Percentiles rank a stretch among this genome's conserved stretches.
Conservation (phyloP, 305 asterid species). For the Ajuga reptans region DNA sequence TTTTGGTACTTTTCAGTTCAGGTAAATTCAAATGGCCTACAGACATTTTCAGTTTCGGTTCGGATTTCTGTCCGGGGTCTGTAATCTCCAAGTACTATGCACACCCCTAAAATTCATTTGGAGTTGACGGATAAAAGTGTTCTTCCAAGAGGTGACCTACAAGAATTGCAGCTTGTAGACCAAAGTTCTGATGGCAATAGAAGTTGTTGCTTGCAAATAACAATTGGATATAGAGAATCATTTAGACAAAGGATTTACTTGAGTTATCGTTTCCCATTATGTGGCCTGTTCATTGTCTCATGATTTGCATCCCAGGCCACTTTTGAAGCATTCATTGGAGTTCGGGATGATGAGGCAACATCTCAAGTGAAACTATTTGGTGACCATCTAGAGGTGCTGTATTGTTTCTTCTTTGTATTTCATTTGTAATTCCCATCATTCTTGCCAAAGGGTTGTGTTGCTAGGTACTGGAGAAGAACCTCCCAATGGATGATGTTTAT, state of each 20-base stretch:
- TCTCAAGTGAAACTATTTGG: slow-evolving; percentile 81
- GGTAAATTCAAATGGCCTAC: too few species aligned
- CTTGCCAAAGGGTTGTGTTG: slow-evolving; percentile 18
- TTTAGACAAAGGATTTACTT: neutral
- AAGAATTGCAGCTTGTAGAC: neutral
- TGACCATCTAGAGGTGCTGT: slow-evolving; percentile 69
- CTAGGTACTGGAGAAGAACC: slow-evolving; percentile 87
- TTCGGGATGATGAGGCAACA: slow-evolving; percentile 89
- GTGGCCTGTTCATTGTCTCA: slow-evolving; percentile 5
- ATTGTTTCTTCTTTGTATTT: slow-evolving; percentile 16
- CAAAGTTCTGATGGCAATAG: neutral
- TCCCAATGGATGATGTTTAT: slow-evolving; percentile 71
- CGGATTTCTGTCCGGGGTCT: too few species aligned
- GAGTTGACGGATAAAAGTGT: neutral
- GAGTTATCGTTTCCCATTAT: neutral
- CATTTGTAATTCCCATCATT: slow-evolving; percentile 13
- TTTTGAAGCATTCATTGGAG: slow-evolving; percentile 84
- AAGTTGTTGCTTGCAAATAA: neutral
- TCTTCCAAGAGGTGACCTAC: neutral
- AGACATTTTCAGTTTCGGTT: too few species aligned
- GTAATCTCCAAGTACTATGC: too few species aligned
- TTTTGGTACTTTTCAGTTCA: too few species aligned
- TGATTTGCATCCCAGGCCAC: slow-evolving; percentile 57
- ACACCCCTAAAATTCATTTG: neutral
- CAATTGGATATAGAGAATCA: neutral